Percentiles rank a stretch among this genome's conserved stretches.
These are phyloP conservation scores for Tricholoma hemisulphureum DNA, from an alignment of 768 basidiomycete species.

Conservation along the genomic window DNA sequence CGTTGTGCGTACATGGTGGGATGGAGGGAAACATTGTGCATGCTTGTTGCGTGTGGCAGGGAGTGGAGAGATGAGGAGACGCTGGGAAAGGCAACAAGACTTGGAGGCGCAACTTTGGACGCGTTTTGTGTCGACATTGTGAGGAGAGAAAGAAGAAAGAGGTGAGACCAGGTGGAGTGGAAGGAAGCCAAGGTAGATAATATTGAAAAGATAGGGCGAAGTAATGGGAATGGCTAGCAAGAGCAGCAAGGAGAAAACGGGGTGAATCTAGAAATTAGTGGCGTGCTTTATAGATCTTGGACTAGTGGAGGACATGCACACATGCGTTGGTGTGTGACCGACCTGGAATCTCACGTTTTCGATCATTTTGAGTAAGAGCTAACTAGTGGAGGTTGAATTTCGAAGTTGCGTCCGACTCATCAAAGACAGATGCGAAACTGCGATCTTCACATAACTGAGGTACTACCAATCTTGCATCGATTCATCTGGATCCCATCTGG, in stretches of 20 bases:
- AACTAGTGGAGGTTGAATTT: conserved; percentile 24
- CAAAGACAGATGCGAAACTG: conserved; percentile 18
- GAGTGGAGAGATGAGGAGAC: conserved; percentile 66
- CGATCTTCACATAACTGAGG: conserved; percentile 16
- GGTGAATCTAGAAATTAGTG: conserved; percentile 25
- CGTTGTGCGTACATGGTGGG: conserved; percentile 67
- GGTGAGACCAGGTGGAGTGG: conserved; percentile 13
- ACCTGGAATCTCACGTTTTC: conserved; percentile 29
- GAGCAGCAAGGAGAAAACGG: conserved; percentile 9
- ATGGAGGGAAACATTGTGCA: conserved; percentile 65
- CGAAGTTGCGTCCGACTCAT: conserved; percentile 24
- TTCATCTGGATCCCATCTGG: conserved; percentile 8
- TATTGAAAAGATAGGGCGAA: no score
- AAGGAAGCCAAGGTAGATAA: conserved; percentile 12
- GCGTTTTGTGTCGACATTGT: conserved; percentile 36
- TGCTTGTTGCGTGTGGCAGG: conserved; percentile 69
- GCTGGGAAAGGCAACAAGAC: conserved; percentile 71
- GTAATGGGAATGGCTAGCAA: conserved; percentile 4
- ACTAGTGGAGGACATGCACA: conserved; percentile 5
- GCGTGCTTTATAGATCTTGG: conserved; percentile 40
- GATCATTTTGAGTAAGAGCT: conserved; percentile 20
- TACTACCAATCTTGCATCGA: no score
- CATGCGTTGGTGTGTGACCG: conserved; percentile 35
- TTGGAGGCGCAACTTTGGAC: conserved; percentile 43
- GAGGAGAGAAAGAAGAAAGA: conserved; percentile 10